A percentile compares a stretch with the other conserved stretches of the same genome.
Evolutionary conservation across 2,329 filamentous ascomycete genomes (phyloP).

Genomic region (Plenodomus lindquistii): DNA sequence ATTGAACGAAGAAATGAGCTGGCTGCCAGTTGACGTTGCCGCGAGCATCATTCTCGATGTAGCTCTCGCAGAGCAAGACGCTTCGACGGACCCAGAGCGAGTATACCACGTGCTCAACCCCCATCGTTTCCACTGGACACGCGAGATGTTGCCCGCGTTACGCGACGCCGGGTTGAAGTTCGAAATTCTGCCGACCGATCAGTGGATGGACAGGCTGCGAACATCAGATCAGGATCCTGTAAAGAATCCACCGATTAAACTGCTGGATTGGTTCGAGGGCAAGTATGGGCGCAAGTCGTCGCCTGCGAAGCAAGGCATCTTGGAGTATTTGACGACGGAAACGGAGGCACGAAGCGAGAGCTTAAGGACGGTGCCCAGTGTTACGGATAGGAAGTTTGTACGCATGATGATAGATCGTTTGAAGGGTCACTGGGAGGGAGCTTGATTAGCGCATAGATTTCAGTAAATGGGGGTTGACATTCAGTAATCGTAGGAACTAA

Average conservation of each 20-base stretch:
- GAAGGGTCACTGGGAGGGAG: background rate
- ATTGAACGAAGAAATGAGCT: conserved; percentile 47
- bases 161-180: conserved; percentile 46
- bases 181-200: conserved; percentile 20
- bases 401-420: background rate
- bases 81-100: conserved; percentile 15
- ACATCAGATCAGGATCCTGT: conserved; percentile 23
- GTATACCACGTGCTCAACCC: conserved; percentile 61
- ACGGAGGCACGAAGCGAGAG: background rate
- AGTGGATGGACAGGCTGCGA: conserved; percentile 33
- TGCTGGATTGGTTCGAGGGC: conserved; percentile 34
- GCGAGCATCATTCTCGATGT: conserved; percentile 41
- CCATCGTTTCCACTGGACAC: conserved; percentile 55
- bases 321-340: background rate
- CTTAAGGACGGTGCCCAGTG: background rate
- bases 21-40: conserved; percentile 52
- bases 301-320: background rate
- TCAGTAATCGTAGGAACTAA: background rate
- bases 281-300: conserved; percentile 21
- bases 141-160: conserved; percentile 58
- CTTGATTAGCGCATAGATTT: background rate
- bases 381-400: background rate
- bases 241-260: conserved; percentile 34
- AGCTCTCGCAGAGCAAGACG: background rate
- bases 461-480: background rate